Evolutionary conservation across 805 yeast genomes (phyloP).

Genomic region (Yarrowia sp.): DNA sequence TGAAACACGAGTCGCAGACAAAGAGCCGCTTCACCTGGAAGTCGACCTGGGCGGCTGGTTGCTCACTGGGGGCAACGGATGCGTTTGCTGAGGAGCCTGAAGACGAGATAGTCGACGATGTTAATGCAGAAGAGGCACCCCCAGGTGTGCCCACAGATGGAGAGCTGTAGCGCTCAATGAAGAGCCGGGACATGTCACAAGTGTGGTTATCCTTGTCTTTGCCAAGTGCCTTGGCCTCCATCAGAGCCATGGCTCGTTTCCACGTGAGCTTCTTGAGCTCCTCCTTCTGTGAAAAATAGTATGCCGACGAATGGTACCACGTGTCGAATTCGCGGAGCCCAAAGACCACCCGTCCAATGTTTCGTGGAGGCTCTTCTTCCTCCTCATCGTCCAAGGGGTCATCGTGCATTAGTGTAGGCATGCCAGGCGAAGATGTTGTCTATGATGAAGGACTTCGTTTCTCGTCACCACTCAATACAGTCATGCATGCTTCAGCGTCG

Average conservation of each 20-base stretch:
- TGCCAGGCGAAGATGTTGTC: slow-evolving; percentile 2
- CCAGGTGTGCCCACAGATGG: slow-evolving; percentile 1
- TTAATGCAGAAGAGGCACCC: not conserved
- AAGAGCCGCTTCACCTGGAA: slow-evolving; percentile 46
- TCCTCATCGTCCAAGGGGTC: slow-evolving; percentile 18
- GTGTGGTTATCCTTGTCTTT: slow-evolving; percentile 25
- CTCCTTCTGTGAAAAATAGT: slow-evolving; percentile 47
- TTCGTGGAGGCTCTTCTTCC: slow-evolving; percentile 39
- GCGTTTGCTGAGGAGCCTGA: slow-evolving; percentile 2
- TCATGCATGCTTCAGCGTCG: slow-evolving; percentile 1
- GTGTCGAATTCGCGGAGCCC: slow-evolving; percentile 70
- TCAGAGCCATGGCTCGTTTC: slow-evolving; percentile 35
- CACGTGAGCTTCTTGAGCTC: slow-evolving; percentile 23
- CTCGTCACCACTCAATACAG: not conserved
- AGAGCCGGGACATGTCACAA: slow-evolving; percentile 2
- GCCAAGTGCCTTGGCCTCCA: slow-evolving; percentile 41
- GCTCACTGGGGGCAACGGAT: slow-evolving; percentile 4
- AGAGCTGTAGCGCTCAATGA: slow-evolving; percentile 3
- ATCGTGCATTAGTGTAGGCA: slow-evolving; percentile 1
- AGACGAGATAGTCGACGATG: not conserved
- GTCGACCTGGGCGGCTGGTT: not conserved
- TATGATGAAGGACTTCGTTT: not conserved
- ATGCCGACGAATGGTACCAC: slow-evolving; percentile 86
- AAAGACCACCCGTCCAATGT: slow-evolving; percentile 61
- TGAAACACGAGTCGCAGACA: slow-evolving; percentile 82